Percentiles rank a stretch among this genome's conserved stretches.
Conservation (phyloP, 192 early-diverging fungal genomes). For the Podila clonocystis region DNA sequence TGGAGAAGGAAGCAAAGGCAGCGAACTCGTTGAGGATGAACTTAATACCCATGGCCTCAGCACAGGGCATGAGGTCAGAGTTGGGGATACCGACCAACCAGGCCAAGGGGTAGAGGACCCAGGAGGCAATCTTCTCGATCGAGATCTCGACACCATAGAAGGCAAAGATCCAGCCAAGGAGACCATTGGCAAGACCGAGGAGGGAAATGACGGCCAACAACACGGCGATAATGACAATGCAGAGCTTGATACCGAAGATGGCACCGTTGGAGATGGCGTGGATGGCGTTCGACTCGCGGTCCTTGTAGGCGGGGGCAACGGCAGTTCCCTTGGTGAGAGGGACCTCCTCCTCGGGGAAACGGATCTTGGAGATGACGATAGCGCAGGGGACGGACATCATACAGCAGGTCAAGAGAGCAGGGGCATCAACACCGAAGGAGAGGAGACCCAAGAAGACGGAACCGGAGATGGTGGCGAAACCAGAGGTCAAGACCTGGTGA, state of each 20-base stretch:
- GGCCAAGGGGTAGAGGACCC: conserved; percentile 75
- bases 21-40: conserved; percentile 91
- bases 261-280: conserved; percentile 89
- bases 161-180: conserved; percentile 77
- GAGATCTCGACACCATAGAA: conserved; percentile 68
- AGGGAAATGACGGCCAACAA: conserved; percentile 82
- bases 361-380: conserved; percentile 85
- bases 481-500: conserved; percentile 89
- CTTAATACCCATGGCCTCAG: conserved; percentile 70
- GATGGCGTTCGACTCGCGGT: conserved; percentile 78
- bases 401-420: conserved; percentile 82
- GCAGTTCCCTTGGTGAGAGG: conserved; percentile 79
- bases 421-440: conserved; percentile 70
- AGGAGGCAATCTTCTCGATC: conserved; percentile 79
- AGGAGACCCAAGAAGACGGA: conserved; percentile 84
- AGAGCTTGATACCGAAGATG: conserved; percentile 81
- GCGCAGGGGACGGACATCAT: conserved; percentile 93
- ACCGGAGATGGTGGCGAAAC: conserved; percentile 91
- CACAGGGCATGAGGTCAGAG: conserved; percentile 32
- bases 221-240: conserved; percentile 78
- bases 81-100: conserved; percentile 61
- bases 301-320: conserved; percentile 63
- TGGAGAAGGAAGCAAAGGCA: conserved; percentile 71
- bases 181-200: conserved; percentile 72
- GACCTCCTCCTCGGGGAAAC: conserved; percentile 84